Base-by-base conservation (phyloP, 345 rosid species). In the Nasturtium officinale region DNA sequence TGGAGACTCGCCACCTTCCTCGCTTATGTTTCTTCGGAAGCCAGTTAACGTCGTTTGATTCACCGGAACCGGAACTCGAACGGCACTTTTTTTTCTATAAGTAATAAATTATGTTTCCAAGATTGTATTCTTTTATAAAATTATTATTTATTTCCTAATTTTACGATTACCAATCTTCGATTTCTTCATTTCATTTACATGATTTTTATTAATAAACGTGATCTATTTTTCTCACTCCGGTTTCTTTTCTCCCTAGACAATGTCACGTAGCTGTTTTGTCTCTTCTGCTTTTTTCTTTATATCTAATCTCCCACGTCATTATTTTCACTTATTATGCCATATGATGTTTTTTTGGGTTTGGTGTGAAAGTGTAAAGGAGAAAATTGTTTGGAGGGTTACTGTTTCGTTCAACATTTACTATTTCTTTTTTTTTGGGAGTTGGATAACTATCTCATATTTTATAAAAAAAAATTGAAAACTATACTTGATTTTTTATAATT, bases 1-100 rank as follows among this genome's bases (percentile, higher is more conserved):
- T 50, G 17, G 40, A 75, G 58, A 80, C 72, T 67, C 95, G 32
- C 72, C 96, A 23, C 72, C 93, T 4, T 87, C 97, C 12, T 91
- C 98, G 3, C 90, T 90, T 46, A 85, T 88, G 91, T 93, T 93
- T 78, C 91, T 93, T 9, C 86, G 96, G 86, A 84, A 90, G 46
- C 94, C 96, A 10, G 84, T 93, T 13, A 89, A 93, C 78, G 97
- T 87, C 50, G 72, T 71, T 61, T 77, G 67, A 71, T 67, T 35
- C 15, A 20, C 17, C 37, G 52, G 52, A 25, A 42, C 29, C 20
- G 50, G 33, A 60, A 21, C 6, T 5, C 6, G 17, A 54, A 20
- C 35, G 37, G 55, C 13, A 16, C 9, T 13, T 13, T 46, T 46
- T 57, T 13, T 46, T 46, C 45, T 28, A 57, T 32, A 1, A 28